These are phyloP conservation scores for Paramecium octaurelia DNA, from an alignment of 73 alveolate genomes.

Conservation along the genomic window DNA sequence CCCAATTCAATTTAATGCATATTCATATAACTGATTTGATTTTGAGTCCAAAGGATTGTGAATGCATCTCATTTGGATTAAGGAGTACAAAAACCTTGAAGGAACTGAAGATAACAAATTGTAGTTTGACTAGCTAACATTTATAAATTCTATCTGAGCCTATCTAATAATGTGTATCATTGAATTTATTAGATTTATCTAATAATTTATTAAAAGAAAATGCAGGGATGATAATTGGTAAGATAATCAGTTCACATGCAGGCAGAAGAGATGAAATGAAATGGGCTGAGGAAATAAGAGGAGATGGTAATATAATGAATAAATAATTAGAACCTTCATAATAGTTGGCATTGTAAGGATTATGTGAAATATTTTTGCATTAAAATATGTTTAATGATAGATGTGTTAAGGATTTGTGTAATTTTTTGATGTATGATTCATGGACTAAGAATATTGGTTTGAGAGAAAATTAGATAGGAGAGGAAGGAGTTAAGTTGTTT, in stretches of 20 bases:
- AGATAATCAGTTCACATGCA: slow-evolving; percentile 48
- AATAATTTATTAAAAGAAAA: slow-evolving; percentile 38
- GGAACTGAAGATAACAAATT: slow-evolving; percentile 37
- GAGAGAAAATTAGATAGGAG: slow-evolving; percentile 52
- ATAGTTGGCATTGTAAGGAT: slow-evolving; percentile 7
- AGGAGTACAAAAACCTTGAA: slow-evolving; percentile 23
- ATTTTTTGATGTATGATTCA: slow-evolving; percentile 47
- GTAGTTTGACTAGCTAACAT: slow-evolving; percentile 31
- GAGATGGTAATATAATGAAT: slow-evolving; percentile 35
- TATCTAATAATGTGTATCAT: background rate
- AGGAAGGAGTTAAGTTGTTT: slow-evolving; percentile 36
- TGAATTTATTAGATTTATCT: slow-evolving; percentile 43
- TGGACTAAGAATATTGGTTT: slow-evolving; percentile 56
- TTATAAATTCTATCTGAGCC: slow-evolving; percentile 39
- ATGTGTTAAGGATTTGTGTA: slow-evolving; percentile 58
- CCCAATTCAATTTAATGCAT: background rate
- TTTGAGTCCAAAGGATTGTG: background rate
- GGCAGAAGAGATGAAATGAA: slow-evolving; percentile 51
- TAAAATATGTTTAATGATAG: slow-evolving; percentile 31
- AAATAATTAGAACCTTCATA: background rate
- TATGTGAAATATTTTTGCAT: slow-evolving; percentile 31
- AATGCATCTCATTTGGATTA: background rate
- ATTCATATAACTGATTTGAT: background rate
- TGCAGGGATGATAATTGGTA: slow-evolving; percentile 56
- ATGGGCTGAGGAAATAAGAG: slow-evolving; percentile 58